phyloP scores from a whole-genome alignment of 2,329 filamentous ascomycete species.

The Aspergillus ruber region DNA sequence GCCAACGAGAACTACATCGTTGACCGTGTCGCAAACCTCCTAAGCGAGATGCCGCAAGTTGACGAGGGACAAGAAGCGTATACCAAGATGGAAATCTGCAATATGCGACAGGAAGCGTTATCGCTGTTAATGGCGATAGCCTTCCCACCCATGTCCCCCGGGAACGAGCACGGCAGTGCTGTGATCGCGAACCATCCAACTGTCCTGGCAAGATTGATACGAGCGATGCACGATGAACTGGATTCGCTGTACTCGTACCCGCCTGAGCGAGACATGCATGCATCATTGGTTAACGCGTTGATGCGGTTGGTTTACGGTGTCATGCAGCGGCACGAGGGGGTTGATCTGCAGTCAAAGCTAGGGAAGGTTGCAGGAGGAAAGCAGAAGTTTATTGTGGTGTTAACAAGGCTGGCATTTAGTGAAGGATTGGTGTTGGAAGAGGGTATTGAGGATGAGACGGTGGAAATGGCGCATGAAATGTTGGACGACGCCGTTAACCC shows the following conservation, averaged over 20 bases:
- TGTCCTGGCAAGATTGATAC: slow-evolving; percentile 68
- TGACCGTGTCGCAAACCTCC: slow-evolving; percentile 51
- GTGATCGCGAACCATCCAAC: slow-evolving; percentile 63
- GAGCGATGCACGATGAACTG: slow-evolving; percentile 68
- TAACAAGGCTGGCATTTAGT: slow-evolving; percentile 79
- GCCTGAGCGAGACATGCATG: slow-evolving; percentile 41
- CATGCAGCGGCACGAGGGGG: slow-evolving; percentile 48
- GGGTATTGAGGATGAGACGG: slow-evolving; percentile 69
- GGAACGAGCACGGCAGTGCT: slow-evolving; percentile 51
- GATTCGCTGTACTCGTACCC: slow-evolving; percentile 51
- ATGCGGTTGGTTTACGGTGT: slow-evolving; percentile 58
- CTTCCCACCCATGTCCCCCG: slow-evolving; percentile 50
- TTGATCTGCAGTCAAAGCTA: slow-evolving; percentile 68
- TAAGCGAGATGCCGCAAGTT: slow-evolving; percentile 48
- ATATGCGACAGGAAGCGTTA: slow-evolving; percentile 40
- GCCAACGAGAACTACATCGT: slow-evolving; percentile 45
- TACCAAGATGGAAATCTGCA: slow-evolving; percentile 31
- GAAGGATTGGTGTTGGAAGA: slow-evolving; percentile 72
- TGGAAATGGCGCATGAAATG: slow-evolving; percentile 73
- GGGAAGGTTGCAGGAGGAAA: slow-evolving; percentile 62
- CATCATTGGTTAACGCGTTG: slow-evolving; percentile 52
- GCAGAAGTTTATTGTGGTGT: slow-evolving; percentile 73
- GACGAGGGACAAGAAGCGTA: slow-evolving; percentile 39
- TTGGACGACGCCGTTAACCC: slow-evolving; percentile 75
- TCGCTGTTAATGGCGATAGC: slow-evolving; percentile 37